Evolutionary conservation across 306 rosid species (phyloP).

Genomic region (Begonia masoniana): DNA sequence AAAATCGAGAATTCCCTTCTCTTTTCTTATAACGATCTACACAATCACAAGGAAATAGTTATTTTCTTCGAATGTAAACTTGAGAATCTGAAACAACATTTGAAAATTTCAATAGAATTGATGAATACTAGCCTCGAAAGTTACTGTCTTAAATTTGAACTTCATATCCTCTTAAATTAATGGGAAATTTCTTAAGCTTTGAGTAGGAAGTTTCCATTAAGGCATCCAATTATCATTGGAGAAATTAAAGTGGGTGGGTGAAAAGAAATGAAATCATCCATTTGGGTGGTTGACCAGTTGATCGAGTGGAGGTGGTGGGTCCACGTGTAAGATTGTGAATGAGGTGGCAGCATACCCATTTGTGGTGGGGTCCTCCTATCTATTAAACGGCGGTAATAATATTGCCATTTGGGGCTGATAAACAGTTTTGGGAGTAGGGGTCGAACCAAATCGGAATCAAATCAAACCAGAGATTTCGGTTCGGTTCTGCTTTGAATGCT

Average conservation of each 20-base stretch:
- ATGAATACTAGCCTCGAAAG: no score
- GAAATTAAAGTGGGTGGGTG: no score
- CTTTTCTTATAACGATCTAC: background rate
- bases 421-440: background rate
- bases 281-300: background rate
- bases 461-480: no score
- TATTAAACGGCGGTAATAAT: no score
- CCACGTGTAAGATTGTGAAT: conserved; percentile 5
- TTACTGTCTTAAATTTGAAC: no score
- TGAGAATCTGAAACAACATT: background rate
- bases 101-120: no score
- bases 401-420: no score
- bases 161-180: background rate
- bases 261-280: no score
- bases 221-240: background rate
- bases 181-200: background rate
- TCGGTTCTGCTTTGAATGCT: no score
- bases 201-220: background rate
- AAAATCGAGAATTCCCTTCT: background rate
- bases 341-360: conserved; percentile 4
- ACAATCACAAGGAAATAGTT: no score
- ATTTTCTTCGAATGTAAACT: background rate
- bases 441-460: background rate
- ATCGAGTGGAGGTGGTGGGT: conserved; percentile 8
- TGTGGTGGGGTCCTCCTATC: no score